Conservation (phyloP, 164 flowering plant species). For the Liriodendron chinense region DNA sequence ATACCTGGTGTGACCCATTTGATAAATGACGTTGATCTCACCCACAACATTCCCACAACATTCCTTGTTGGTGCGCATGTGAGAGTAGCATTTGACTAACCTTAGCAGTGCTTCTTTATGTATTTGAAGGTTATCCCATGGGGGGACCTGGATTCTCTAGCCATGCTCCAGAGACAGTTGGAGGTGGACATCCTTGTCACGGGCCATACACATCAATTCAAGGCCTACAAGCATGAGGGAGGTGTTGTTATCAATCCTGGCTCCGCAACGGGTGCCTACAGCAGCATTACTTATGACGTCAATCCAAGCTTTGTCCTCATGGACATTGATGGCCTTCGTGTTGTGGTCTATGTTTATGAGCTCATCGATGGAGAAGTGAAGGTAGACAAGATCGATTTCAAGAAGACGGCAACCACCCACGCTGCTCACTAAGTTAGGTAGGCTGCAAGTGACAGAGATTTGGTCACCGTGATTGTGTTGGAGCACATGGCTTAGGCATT, state of each 20-base stretch:
- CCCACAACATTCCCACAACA: too few relatives aligned
- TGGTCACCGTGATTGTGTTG: not conserved
- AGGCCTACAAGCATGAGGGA: slow-evolving; percentile 33
- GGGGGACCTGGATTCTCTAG: slow-evolving; percentile 95
- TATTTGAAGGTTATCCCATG: slow-evolving; percentile 73
- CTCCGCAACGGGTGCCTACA: slow-evolving; percentile 32
- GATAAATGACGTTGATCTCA: too few relatives aligned
- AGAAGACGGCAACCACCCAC: slow-evolving; percentile 25
- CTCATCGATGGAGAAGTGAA: slow-evolving; percentile 27
- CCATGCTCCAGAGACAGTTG: slow-evolving; percentile 95
- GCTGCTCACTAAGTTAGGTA: slow-evolving; percentile 1
- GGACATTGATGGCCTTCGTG: slow-evolving; percentile 21
- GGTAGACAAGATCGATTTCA: slow-evolving; percentile 33
- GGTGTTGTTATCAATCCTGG: slow-evolving; percentile 35
- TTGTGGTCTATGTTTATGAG: slow-evolving; percentile 21
- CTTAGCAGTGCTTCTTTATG: not conserved
- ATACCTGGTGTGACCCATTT: too few relatives aligned
- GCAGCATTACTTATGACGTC: slow-evolving; percentile 24
- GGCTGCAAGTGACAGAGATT: not conserved
- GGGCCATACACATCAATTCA: slow-evolving; percentile 86
- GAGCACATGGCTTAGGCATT: not conserved
- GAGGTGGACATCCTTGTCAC: slow-evolving; percentile 96
- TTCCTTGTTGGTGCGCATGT: too few relatives aligned
- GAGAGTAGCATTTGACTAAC: not conserved
- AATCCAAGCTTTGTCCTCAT: slow-evolving; percentile 21